A percentile compares a stretch with the other conserved stretches of the same genome.
Evolutionary conservation across 345 rosid genomes (phyloP).

Genomic region (Citrus trifoliata): DNA sequence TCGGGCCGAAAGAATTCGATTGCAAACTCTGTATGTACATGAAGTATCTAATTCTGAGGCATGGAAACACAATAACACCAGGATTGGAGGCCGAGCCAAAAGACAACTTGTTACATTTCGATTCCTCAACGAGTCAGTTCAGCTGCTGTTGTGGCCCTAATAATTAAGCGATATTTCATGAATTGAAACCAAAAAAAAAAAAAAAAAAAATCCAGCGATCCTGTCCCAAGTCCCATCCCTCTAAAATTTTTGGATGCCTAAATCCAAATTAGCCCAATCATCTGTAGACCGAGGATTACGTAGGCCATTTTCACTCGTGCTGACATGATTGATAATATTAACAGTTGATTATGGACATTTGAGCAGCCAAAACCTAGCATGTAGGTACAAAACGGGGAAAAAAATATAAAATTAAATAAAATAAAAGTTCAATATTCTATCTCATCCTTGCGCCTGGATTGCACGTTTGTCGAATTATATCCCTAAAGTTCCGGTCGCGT

Average conservation of each 20-base stretch:
- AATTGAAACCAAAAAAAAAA: neutral
- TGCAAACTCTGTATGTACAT: neutral
- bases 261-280: neutral
- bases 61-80: neutral
- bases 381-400: neutral
- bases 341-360: neutral
- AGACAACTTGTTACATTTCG: neutral
- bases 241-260: too few relatives aligned
- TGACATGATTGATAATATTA: neutral
- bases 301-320: neutral
- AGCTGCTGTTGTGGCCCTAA: neutral
- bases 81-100: neutral
- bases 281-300: neutral
- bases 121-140: neutral
- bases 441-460: neutral
- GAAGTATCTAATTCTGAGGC: neutral
- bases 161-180: neutral
- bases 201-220: neutral
- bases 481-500: slow-evolving; percentile 11
- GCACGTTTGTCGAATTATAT: neutral
- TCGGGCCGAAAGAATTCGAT: neutral
- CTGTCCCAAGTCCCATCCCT: neutral
- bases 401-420: neutral
- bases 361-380: neutral
- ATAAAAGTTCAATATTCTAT: neutral